phyloP scores from a whole-genome alignment of 805 yeast genomes.

The Metschnikowia baotianmanensis region DNA sequence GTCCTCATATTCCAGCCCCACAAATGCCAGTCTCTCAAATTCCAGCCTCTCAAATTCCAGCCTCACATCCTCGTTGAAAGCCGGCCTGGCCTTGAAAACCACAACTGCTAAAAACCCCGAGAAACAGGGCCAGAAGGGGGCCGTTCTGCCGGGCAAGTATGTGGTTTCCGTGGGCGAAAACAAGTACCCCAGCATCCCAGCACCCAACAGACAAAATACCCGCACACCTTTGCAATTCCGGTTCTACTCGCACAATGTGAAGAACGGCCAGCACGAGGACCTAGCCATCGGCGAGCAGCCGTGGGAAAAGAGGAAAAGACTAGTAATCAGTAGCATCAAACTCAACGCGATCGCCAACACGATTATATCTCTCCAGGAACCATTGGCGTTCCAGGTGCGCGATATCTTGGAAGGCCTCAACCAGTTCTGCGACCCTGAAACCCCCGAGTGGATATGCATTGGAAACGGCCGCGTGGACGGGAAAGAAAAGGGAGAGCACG shows the following conservation, averaged over 20 bases:
- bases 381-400: conserved; percentile 17
- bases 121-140: conserved; percentile 10
- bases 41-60: too few relatives aligned
- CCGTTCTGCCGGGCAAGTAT: not conserved
- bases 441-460: conserved; percentile 17
- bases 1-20: too few relatives aligned
- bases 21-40: too few relatives aligned
- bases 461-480: conserved; percentile 22
- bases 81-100: too few relatives aligned
- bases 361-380: conserved; percentile 21
- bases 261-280: conserved; percentile 26
- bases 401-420: conserved; percentile 19
- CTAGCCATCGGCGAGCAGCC: conserved; percentile 26
- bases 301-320: conserved; percentile 25
- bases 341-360: conserved; percentile 23
- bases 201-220: conserved; percentile 10
- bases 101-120: too few relatives aligned
- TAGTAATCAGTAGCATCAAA: conserved; percentile 17
- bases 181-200: conserved; percentile 16
- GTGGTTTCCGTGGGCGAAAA: conserved; percentile 1
- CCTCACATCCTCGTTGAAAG: too few relatives aligned
- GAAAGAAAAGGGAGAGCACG: conserved; percentile 17
- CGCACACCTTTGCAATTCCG: conserved; percentile 24
- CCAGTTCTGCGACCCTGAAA: conserved; percentile 1
- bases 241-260: conserved; percentile 37